Evolutionary conservation across 2,329 filamentous ascomycete genomes (phyloP), one percentile per base, ranked within the genome.

Genomic region (Metarhizium album): DNA sequence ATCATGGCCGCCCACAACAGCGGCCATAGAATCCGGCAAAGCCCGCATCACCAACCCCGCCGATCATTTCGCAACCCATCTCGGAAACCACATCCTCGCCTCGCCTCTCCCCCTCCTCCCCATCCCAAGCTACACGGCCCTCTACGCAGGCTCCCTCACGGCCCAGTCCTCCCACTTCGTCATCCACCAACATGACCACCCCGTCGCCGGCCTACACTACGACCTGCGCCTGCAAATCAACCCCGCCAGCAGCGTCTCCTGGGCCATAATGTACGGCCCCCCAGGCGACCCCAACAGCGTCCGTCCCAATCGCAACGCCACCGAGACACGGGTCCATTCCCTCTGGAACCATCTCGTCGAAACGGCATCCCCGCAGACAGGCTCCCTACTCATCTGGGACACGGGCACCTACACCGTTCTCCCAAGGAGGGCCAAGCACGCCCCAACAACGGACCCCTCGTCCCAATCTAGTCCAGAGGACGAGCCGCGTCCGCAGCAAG

Each of bases 171-270:
- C 71, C 8, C 80, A 83, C 62, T 87, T 87, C 59, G 78, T 87
- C 48, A 74, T 87, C 37, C 83, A 87, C 62, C 83, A 88, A 60
- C 83, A 88, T 61, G 83, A 86, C 59, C 84, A 87, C 60, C 84
- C 84, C 1, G 63, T 85, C 42, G 82, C 84, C 9, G 83, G 84
- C 23, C 74, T 74, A 1, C 80, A 84, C 61, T 86, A 87, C 68
- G 84, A 87, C 63, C 70, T 87, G 20, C 73, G 84, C 2, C 69
- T 87, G 18, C 83, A 87, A 62, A 83, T 87, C 61, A 87, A 84
- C 29, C 72, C 74, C 52, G 75, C 76, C 0, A 86, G 83, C 59
- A 83, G 81, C 24, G 74, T 79, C 11, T 84, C 79, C 53, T 87
- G 73, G 73, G 78, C 80, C 0, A 72, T 83, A 55, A 82, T 81